Conservation (phyloP, 2,329 filamentous ascomycete genomes). For the Pezicula neosporulosa region DNA sequence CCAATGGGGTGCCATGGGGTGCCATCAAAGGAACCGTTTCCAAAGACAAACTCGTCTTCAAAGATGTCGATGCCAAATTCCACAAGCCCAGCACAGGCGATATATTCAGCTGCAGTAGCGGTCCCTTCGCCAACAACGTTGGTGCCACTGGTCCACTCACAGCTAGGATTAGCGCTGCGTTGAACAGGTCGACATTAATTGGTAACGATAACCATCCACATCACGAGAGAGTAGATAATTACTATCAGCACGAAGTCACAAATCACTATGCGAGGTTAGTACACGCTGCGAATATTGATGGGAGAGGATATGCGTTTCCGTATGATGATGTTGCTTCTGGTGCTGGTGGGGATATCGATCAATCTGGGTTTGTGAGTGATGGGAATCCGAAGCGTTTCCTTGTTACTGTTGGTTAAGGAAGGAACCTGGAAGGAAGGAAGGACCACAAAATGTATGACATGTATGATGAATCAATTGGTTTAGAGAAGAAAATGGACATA, state of each 20-base stretch:
- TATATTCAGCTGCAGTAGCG: slow-evolving; percentile 63
- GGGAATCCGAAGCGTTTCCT: slow-evolving; percentile 13
- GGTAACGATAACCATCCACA: slow-evolving; percentile 47
- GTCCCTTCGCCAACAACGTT: slow-evolving; percentile 44
- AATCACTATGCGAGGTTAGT: slow-evolving; percentile 64
- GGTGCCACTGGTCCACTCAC: slow-evolving; percentile 13
- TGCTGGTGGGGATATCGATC: slow-evolving; percentile 48
- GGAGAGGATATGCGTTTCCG: slow-evolving; percentile 61
- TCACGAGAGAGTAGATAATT: slow-evolving; percentile 42
- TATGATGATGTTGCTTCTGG: slow-evolving; percentile 65
- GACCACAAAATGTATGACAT: too few relatives aligned
- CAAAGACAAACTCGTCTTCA: slow-evolving; percentile 45
- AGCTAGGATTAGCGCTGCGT: slow-evolving; percentile 19
- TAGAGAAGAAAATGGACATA: too few relatives aligned
- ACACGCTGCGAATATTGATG: slow-evolving; percentile 56
- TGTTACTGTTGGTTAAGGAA: slow-evolving; percentile 10
- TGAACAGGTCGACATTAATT: slow-evolving; percentile 23
- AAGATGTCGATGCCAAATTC: slow-evolving; percentile 42
- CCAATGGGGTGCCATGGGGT: slow-evolving; percentile 50
- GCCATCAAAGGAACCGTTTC: slow-evolving; percentile 46
- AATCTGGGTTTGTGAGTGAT: slow-evolving; percentile 62
- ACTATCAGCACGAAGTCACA: slow-evolving; percentile 51
- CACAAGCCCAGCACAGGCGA: slow-evolving; percentile 52
- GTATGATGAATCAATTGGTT: too few relatives aligned
- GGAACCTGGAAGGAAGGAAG: too few relatives aligned